Percentiles rank a stretch among this genome's conserved stretches.
phyloP scores from a whole-genome alignment of 257 asterid species.

The Capsicum baccatum region DNA sequence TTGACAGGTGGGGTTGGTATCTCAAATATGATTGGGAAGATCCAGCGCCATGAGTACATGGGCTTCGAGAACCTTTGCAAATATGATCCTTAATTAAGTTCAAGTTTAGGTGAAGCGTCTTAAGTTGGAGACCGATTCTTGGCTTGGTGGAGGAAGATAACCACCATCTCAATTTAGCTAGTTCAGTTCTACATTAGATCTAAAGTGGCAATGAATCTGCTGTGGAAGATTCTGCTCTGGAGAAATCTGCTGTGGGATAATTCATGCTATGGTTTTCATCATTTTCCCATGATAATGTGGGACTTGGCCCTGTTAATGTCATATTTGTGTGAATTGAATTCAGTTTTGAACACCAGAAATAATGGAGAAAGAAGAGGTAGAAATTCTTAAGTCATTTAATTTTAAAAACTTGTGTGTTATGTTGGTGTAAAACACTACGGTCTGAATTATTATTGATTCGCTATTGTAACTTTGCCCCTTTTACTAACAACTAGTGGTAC shows the following conservation, averaged over 20 bases:
- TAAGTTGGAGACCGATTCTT: not conserved
- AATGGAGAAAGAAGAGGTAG: slow-evolving; percentile 6
- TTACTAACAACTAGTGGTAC: not conserved
- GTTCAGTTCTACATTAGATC: slow-evolving; percentile 18
- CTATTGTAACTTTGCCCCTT: not conserved
- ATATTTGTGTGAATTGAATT: not conserved
- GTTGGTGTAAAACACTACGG: slow-evolving; percentile 21
- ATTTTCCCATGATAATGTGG: slow-evolving; percentile 19
- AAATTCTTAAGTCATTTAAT: not conserved
- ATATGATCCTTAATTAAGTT: slow-evolving; percentile 46
- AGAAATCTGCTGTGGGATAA: not conserved
- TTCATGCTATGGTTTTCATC: not conserved
- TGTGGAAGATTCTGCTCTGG: not conserved
- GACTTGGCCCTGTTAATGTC: slow-evolving; percentile 1
- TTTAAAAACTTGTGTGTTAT: slow-evolving; percentile 16
- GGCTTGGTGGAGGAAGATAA: slow-evolving; percentile 17
- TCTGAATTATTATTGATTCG: slow-evolving; percentile 16
- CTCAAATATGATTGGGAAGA: slow-evolving; percentile 85
- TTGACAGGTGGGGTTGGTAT: slow-evolving; percentile 93
- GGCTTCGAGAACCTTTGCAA: slow-evolving; percentile 94
- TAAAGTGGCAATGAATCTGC: not conserved
- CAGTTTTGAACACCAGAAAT: slow-evolving; percentile 30
- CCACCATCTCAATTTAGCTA: slow-evolving; percentile 10
- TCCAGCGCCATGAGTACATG: slow-evolving; percentile 79
- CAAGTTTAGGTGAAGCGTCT: slow-evolving; percentile 22